Evolutionary conservation across 805 yeast species (phyloP), one percentile per base, ranked within the genome.

Genomic region (Geotrichum ghanense): DNA sequence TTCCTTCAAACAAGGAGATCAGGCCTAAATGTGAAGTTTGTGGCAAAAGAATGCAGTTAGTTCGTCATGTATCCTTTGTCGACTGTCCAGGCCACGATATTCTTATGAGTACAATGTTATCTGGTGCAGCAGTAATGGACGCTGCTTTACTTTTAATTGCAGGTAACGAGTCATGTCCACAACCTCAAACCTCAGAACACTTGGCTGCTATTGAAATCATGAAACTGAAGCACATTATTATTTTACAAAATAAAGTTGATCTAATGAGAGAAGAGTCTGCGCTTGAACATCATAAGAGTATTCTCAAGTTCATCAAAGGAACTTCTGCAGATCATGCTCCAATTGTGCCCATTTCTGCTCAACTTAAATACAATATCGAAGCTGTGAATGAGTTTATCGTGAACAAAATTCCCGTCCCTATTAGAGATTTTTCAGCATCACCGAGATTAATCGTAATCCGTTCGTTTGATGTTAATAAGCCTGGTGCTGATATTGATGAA

Each of bases 51-150:
- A 89, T 88, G 69, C 77, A 78, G 59, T 75, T 92, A 57, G 79
- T 88, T 40, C 87, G 99, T 70, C 99, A 92, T 65, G 98, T 92
- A 46, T 87, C 96, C 9, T 94, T 94, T 61, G 98, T 94, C 51
- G 99, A 92, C 74, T 94, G 98, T 74, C 99, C 99, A 51, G 99
- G 99, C 68, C 99, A 92, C 84, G 99, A 92, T 74, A 94, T 92
- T 73, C 81, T 92, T 67, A 92, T 92, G 99, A 88, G 97, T 76
- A 92, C 99, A 56, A 92, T 92, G 99, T 81, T 92, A 78, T 89
- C 97, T 42, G 99, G 99, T 65, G 99, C 99, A 31, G 99, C 99
- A 16, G 99, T 92, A 54, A 92, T 92, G 99, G 99, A 92, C 70
- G 99, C 99, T 48, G 99, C 99, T 2, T 73, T 92, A 51, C 73